Percentiles rank a stretch among this genome's conserved stretches.
Evolutionary conservation across 768 basidiomycete species (phyloP).

Genomic region (Leccinum obscurum): DNA sequence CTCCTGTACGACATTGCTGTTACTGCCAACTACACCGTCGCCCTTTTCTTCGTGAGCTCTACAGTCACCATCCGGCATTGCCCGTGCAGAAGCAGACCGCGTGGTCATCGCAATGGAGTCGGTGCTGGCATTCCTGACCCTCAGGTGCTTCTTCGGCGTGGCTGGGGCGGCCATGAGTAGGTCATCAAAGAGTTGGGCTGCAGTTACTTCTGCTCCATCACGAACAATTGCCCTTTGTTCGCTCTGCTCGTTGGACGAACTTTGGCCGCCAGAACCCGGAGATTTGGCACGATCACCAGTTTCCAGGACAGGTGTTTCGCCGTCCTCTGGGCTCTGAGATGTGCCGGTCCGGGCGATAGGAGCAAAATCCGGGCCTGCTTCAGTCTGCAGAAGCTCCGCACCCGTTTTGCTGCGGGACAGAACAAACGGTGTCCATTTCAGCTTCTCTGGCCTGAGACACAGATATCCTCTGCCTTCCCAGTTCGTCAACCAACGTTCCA

Average conservation of each 20-base stretch:
- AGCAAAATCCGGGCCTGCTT: conserved; percentile 16
- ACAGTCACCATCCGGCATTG: conserved; percentile 13
- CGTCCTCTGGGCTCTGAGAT: conserved; percentile 21
- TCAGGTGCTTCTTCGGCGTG: conserved; percentile 24
- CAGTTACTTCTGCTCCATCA: conserved; percentile 18
- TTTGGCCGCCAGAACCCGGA: conserved; percentile 11
- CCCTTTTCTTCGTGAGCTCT: conserved; percentile 8
- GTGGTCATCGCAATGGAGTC: conserved; percentile 21
- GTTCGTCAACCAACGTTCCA: conserved; percentile 60
- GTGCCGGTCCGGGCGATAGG: conserved; percentile 8
- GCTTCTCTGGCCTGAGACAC: conserved; percentile 72
- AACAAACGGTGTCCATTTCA: conserved; percentile 96
- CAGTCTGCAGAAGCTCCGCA: conserved; percentile 28
- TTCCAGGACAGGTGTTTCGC: conserved; percentile 25
- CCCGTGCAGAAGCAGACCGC: conserved; percentile 22
- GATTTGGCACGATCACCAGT: conserved; percentile 19
- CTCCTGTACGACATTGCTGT: conserved; percentile 1
- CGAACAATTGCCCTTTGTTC: conserved; percentile 10
- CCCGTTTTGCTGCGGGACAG: conserved; percentile 46
- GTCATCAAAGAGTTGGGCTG: conserved; percentile 36
- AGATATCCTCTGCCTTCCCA: conserved; percentile 83
- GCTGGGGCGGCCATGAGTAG: conserved; percentile 20
- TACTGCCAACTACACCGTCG: conserved; percentile 10
- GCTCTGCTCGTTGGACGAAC: conserved; percentile 16
- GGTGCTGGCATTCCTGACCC: conserved; percentile 15